These are phyloP conservation scores for Boletus sp. DNA, from an alignment of 768 basidiomycete species.

Conservation along the genomic window DNA sequence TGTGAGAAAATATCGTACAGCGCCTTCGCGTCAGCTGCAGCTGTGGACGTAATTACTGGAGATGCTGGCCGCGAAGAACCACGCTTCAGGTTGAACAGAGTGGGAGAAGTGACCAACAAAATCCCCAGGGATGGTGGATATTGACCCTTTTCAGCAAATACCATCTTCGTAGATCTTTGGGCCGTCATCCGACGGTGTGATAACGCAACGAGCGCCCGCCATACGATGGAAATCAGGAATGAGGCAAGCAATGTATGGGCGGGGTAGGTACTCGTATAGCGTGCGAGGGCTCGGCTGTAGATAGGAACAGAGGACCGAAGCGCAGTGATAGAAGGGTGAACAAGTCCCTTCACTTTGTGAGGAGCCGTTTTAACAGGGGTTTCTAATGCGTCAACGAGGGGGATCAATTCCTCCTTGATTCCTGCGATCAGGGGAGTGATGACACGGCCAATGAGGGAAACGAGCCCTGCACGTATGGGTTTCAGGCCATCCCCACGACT, in stretches of 20 bases:
- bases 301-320: constrained; percentile 60
- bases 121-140: constrained; percentile 38
- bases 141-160: constrained; percentile 40
- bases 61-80: constrained; percentile 66
- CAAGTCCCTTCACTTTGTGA: constrained; percentile 12
- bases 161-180: constrained; percentile 35
- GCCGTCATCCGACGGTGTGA: constrained; percentile 54
- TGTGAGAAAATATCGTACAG: constrained; percentile 57
- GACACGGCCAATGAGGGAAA: constrained; percentile 64
- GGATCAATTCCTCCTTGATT: constrained; percentile 58
- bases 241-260: constrained; percentile 64
- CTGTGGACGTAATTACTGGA: constrained; percentile 41
- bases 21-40: constrained; percentile 56
- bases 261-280: constrained; percentile 50
- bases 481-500: constrained; percentile 66
- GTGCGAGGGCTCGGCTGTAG: constrained; percentile 54
- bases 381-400: constrained; percentile 64
- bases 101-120: constrained; percentile 54
- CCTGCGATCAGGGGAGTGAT: constrained; percentile 59
- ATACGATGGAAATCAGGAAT: constrained; percentile 68
- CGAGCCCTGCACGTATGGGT: constrained; percentile 63
- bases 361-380: constrained; percentile 31
- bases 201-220: constrained; percentile 71
- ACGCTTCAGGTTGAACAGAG: constrained; percentile 64
- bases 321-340: constrained; percentile 58